Base-by-base conservation (phyloP, 768 basidiomycete genomes). In the Leccinum variicolor region DNA sequence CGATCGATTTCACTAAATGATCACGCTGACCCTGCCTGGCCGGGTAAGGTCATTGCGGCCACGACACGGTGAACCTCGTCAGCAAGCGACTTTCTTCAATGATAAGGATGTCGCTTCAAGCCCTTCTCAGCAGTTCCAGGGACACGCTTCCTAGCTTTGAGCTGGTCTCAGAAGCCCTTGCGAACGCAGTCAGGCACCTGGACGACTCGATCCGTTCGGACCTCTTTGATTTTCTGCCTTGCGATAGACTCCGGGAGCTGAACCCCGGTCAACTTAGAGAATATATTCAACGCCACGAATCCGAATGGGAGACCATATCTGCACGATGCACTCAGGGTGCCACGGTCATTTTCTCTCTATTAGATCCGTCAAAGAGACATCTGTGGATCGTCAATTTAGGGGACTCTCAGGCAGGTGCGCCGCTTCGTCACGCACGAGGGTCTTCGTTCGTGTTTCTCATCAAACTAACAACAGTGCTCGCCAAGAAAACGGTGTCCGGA, bases 21-120 rank as follows among this genome's bases (percentile, higher is more conserved):
- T 33, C 50, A 13, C 72, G 39, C 51, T 69, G 53, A 71, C 49
- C 52, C 52, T 57, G 33, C 15, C 19, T 43, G 41, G 41, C 21
- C 48, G 31, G 56, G 31, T 57, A 82, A 43, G 81, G 81, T 52
- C 81, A 83, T 55, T 77, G 76, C 49, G 79, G 80, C 56, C 74
- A 77, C 59, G 70, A 79, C 39, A 79, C 79, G 5, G 81, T 81
- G 25, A 74, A 81, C 60, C 74, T 78, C 53, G 76, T 75, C 48
- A 72, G 71, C 52, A 68, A 67, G 58, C 68, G 66, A 29, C 73
- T 83, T 7, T 78, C 81, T 19, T 60, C 59, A n/a, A 70, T 76
- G 63, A 66, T 83, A 51, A 74, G 64, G 60, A 65, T 59, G 54
- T 71, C 75, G 54, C 73, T 82, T 53, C 74, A 74, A 41, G 64